Evolutionary conservation across 163 green algal genomes (phyloP).

Genomic region (Volvox carteri): DNA sequence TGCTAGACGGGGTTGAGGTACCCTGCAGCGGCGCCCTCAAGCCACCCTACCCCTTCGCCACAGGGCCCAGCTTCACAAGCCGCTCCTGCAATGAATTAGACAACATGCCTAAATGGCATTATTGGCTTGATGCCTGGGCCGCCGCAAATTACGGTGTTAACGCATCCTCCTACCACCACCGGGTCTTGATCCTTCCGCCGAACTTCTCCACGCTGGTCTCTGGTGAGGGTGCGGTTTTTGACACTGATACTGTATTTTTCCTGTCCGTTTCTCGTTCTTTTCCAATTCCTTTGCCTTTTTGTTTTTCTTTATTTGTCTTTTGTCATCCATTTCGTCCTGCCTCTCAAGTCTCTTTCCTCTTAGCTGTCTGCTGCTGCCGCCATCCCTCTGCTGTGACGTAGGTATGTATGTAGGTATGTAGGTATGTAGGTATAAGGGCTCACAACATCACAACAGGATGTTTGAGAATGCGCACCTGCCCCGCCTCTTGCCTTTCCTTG

Average conservation of each 20-base stretch:
- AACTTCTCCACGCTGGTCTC: neutral
- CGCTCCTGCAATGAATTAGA: neutral
- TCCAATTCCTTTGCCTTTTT: neutral
- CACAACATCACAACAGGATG: neutral
- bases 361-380: neutral
- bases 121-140: neutral
- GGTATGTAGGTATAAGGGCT: no score
- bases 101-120: slow-evolving; percentile 48
- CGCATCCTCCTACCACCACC: neutral
- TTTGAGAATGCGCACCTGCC: neutral
- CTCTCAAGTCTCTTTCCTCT: neutral
- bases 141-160: neutral
- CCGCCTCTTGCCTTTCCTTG: neutral
- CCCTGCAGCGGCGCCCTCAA: neutral
- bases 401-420: no score
- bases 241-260: neutral
- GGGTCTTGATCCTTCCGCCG: slow-evolving; percentile 19
- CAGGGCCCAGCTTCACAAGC: neutral
- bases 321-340: neutral
- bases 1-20: neutral
- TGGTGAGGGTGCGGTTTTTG: neutral
- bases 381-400: neutral
- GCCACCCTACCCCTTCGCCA: neutral
- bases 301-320: neutral
- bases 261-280: neutral